Evolutionary conservation across 371 early-diverging fungal genomes (phyloP), one percentile per base, ranked within the genome.

Genomic region (Capillidium rhysosporum): DNA sequence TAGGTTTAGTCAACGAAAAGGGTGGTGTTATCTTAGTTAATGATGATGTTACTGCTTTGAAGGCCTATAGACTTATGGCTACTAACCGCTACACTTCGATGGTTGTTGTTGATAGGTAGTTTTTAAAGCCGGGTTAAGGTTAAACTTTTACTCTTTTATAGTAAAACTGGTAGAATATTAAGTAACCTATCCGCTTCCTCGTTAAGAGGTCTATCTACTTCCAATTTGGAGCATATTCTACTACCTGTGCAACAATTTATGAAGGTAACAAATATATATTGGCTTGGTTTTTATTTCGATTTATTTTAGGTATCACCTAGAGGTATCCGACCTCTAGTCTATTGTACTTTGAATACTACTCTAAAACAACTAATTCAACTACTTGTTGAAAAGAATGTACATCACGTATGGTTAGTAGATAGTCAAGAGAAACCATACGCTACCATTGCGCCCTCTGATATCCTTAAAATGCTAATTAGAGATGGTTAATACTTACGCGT

Each of bases 131-230:
- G 18, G 9, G 4, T 25, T 25, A 24, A 25, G 23, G 26, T 47
- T 25, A 25, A 0, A 47, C 4, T 31, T 21, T 16, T 20, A 14
- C 48, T 9, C 23, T 26, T 48, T 8, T 48, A 18, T 29, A 51
- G 51, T 9, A 4, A 30, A 51, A 31, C 51, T 34, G 51, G 51
- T 16, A 29, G 34, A 28, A 18, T 39, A 25, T n/a, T 51, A 34
- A 51, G 51, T 24, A 51, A 51, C 24, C 23, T 51, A 31, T 51
- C 51, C 2, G 51, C 51, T 21, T 51, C 51, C 34, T 51, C 51
- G n/a, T 24, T 51, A 12, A 29, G 51, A 10, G 51, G 51, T 23
- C 14, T 51, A 18, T 31, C 23, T 31, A n/a, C 30, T 16, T 20
- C 29, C 20, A 51, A 29, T 34, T 21, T 51, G 23, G 51, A 51